Conservation (phyloP, 1,139 yeast genomes). For the Wickerhamiella infanticola region DNA sequence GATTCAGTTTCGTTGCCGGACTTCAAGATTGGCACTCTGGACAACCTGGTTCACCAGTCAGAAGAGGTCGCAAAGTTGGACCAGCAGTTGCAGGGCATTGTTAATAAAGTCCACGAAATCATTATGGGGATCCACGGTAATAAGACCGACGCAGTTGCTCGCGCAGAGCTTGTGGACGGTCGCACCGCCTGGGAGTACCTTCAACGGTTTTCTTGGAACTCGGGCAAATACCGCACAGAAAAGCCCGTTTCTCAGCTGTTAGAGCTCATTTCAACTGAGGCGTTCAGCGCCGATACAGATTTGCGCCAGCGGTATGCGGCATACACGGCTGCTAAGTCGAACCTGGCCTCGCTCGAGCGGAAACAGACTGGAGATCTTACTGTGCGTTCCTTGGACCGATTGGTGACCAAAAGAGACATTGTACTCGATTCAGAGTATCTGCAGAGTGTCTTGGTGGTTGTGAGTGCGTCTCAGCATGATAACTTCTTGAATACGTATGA, state of each 20-base stretch:
- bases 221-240: slow-evolving; percentile 72
- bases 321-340: slow-evolving; percentile 72
- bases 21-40: slow-evolving; percentile 90
- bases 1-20: slow-evolving; percentile 52
- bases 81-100: slow-evolving; percentile 50
- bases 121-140: slow-evolving; percentile 21
- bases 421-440: slow-evolving; percentile 76
- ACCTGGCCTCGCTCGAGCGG: slow-evolving; percentile 75
- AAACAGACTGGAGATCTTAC: slow-evolving; percentile 88
- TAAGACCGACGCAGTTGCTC: slow-evolving; percentile 26
- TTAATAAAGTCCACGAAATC: slow-evolving; percentile 63
- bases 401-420: slow-evolving; percentile 73
- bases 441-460: slow-evolving; percentile 70
- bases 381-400: slow-evolving; percentile 76
- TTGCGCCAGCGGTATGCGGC: slow-evolving; percentile 53
- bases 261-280: slow-evolving; percentile 55
- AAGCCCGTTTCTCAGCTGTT: slow-evolving; percentile 68
- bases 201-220: slow-evolving; percentile 72
- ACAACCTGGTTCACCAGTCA: slow-evolving; percentile 74
- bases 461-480: slow-evolving; percentile 48
- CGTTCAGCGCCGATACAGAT: slow-evolving; percentile 67
- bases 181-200: slow-evolving; percentile 44
- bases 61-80: slow-evolving; percentile 80
- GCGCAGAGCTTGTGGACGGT: slow-evolving; percentile 37
- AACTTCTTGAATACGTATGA: slow-evolving; percentile 62